These are phyloP conservation scores for Furcasterigmium furcatum DNA, from an alignment of 2,329 filamentous ascomycete species.

Conservation along the genomic window DNA sequence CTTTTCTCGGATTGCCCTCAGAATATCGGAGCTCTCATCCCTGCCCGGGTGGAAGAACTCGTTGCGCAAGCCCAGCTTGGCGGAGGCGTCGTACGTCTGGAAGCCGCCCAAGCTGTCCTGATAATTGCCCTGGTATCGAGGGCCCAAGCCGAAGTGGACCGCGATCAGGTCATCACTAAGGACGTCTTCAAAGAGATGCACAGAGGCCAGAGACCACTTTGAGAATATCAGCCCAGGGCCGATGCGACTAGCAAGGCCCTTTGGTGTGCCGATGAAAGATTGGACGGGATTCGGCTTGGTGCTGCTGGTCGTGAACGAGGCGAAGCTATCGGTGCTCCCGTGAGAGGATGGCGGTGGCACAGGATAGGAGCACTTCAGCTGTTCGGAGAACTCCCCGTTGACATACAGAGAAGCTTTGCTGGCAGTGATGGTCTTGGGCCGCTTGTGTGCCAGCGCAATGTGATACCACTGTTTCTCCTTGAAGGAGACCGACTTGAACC, in stretches of 20 bases:
- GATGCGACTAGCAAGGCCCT: constrained; percentile 74
- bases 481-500: constrained; percentile 84
- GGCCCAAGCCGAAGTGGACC: constrained; percentile 85
- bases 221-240: constrained; percentile 72
- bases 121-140: constrained; percentile 91
- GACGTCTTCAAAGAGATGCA: constrained; percentile 82
- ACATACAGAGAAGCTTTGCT: constrained; percentile 87
- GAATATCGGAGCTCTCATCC: constrained; percentile 87
- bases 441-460: constrained; percentile 80
- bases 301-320: constrained; percentile 60
- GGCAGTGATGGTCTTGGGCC: constrained; percentile 69
- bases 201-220: constrained; percentile 85
- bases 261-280: constrained; percentile 89
- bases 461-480: constrained; percentile 85
- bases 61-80: constrained; percentile 84
- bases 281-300: constrained; percentile 70
- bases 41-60: constrained; percentile 87
- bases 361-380: constrained; percentile 86
- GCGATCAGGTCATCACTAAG: constrained; percentile 89
- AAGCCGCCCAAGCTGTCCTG: constrained; percentile 95
- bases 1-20: constrained; percentile 81
- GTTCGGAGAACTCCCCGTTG: constrained; percentile 90
- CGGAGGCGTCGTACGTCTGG: constrained; percentile 93
- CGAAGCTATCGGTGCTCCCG: constrained; percentile 63
- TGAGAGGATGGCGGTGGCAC: constrained; percentile 65